Base-by-base conservation (phyloP, 225 moss, liverwort and hornwort genomes). In the Pseudisothecium myosuroides region DNA sequence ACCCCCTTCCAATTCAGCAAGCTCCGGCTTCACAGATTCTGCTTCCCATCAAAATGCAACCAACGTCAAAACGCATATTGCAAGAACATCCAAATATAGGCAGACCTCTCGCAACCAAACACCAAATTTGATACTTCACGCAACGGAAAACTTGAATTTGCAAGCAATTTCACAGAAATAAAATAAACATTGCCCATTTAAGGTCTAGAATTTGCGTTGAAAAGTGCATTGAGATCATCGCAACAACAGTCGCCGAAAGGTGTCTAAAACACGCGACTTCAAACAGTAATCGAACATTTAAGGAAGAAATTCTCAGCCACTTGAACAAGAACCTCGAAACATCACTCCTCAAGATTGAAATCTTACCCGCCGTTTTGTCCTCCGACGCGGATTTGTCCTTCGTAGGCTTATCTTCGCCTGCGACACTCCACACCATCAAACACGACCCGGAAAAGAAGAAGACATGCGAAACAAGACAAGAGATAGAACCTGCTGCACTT, bases 1-100 rank as follows among this genome's bases (percentile, higher is more conserved):
- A 60, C 97, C 93, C 68, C 93, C 98, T 93, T 98, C 96, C 81
- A 98, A 92, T 88, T 98, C 97, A 58, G 95, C 90, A 73, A 96
- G 93, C 90, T 97, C 95, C 63, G 93, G 81, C 90, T 96, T 98
- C 90, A 89, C 88, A 73, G 86, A 80, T 87, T 88, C 95, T 93
- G 84, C 47, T 88, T 56, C 93, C 62, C 54, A 41, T 17, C 68
- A 41, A 88, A 72, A 27, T 37, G 72, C 83, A 81, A 64, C n/a
- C 43, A 71, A 36, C 75, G 77, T 88, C 50, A 90, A 77, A 73
- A 61, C 54, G 60, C 39, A 84, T 80, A 56, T 43, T 50, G 77
- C 78, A 87, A 82, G 19, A 76, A 76, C 26, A 76, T 71, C 64
- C 80, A 23, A 26, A 28, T 15, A 90, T 3, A 45, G 66, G 61